phyloP scores from a whole-genome alignment of 495 filamentous ascomycete species.

The Penicillium samsonianum region DNA sequence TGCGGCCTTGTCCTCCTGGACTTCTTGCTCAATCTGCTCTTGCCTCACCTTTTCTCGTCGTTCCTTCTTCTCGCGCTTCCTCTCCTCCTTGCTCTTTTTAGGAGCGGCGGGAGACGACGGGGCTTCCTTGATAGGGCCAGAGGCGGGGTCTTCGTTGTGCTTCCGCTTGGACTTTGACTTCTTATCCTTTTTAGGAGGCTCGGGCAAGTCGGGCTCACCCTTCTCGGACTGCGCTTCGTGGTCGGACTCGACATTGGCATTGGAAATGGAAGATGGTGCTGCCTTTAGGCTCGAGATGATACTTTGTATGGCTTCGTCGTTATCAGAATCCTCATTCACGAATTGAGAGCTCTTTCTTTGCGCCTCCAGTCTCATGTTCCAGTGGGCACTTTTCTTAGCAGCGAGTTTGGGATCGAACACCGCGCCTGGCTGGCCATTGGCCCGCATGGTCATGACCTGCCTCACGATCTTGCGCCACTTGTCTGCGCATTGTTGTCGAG shows the following conservation, averaged over 20 bases:
- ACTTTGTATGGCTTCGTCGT: neutral
- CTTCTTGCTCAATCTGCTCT: conserved; percentile 6
- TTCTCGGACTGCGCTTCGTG: neutral
- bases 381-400: conserved; percentile 9
- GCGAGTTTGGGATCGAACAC: conserved; percentile 22
- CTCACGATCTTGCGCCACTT: conserved; percentile 46
- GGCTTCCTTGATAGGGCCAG: neutral
- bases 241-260: neutral
- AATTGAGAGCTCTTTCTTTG: conserved; percentile 27
- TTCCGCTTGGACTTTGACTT: conserved; percentile 13
- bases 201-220: neutral
- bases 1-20: neutral
- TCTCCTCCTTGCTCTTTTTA: conserved; percentile 13
- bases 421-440: conserved; percentile 29
- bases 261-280: neutral
- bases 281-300: neutral
- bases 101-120: neutral
- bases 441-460: conserved; percentile 22
- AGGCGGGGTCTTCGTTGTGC: neutral
- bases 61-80: conserved; percentile 16
- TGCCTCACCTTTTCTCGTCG: conserved; percentile 13
- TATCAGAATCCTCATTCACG: conserved; percentile 26
- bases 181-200: neutral
- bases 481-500: conserved; percentile 48
- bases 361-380: conserved; percentile 1